These are phyloP conservation scores for Croton laevigatus DNA, from an alignment of 441 rosid species.

Conservation along the genomic window DNA sequence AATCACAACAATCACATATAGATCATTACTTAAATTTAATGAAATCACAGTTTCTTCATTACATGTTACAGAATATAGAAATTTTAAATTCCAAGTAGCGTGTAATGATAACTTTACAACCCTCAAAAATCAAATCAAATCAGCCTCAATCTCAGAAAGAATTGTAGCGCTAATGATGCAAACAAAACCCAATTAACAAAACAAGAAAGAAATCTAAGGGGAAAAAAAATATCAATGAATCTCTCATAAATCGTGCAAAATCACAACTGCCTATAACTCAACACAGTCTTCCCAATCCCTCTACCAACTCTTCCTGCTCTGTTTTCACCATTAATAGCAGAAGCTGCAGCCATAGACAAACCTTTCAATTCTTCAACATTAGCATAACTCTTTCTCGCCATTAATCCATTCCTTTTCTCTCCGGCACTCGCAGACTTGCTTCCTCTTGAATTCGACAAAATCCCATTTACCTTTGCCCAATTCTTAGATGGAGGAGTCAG, in stretches of 20 bases:
- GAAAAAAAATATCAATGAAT: neutral
- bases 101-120: neutral
- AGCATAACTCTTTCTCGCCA: conserved; percentile 69
- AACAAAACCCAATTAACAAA: neutral
- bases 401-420: conserved; percentile 51
- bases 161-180: neutral
- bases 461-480: conserved; percentile 33
- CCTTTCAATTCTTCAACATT: conserved; percentile 61
- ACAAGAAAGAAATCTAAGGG: neutral
- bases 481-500: conserved; percentile 52
- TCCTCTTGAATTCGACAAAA: conserved; percentile 46
- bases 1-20: no score
- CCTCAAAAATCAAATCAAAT: neutral
- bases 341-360: conserved; percentile 49
- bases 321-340: conserved; percentile 50
- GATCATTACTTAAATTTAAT: neutral
- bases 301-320: conserved; percentile 34
- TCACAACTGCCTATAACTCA: conserved; percentile 46
- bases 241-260: neutral
- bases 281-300: conserved; percentile 32
- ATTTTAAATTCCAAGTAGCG: neutral
- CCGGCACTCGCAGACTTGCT: conserved; percentile 69
- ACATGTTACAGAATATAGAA: neutral
- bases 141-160: neutral
- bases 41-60: neutral